Evolutionary conservation across 768 basidiomycete genomes (phyloP).

Genomic region (Hemileccinum impolitum): DNA sequence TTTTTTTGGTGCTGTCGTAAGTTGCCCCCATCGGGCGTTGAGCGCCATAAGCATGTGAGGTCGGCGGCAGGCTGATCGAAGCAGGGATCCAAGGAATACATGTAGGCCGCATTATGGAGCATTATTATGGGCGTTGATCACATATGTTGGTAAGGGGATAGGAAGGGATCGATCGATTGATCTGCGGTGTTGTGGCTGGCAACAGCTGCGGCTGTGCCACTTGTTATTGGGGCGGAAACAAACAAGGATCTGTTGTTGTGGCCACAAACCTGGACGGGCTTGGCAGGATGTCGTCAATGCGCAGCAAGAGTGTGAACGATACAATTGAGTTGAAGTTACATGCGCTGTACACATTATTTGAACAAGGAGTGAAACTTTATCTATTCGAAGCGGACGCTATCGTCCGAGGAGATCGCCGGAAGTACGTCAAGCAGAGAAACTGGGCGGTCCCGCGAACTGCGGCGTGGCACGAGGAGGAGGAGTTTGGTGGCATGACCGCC

Average conservation of each 20-base stretch:
- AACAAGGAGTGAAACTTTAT: constrained; percentile 9
- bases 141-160: background rate
- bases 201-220: too few relatives aligned
- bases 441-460: constrained; percentile 21
- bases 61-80: constrained; percentile 8
- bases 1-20: background rate
- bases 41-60: background rate
- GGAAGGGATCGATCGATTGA: too few relatives aligned
- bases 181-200: too few relatives aligned
- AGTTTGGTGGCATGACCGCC: constrained; percentile 13
- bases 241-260: too few relatives aligned
- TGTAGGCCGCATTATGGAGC: too few relatives aligned
- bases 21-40: background rate
- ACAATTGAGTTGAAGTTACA: constrained; percentile 12
- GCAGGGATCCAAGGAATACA: background rate
- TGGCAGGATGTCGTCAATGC: constrained; percentile 4
- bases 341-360: constrained; percentile 7
- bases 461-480: constrained; percentile 8
- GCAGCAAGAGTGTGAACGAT: constrained; percentile 1
- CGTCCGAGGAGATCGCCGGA: constrained; percentile 25
- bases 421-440: constrained; percentile 18
- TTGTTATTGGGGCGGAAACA: too few relatives aligned
- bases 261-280: background rate
- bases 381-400: too few relatives aligned
- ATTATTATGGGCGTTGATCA: too few relatives aligned